Conservation (phyloP, 176 grass and related monocot species). For the Triticum dicoccoides region DNA sequence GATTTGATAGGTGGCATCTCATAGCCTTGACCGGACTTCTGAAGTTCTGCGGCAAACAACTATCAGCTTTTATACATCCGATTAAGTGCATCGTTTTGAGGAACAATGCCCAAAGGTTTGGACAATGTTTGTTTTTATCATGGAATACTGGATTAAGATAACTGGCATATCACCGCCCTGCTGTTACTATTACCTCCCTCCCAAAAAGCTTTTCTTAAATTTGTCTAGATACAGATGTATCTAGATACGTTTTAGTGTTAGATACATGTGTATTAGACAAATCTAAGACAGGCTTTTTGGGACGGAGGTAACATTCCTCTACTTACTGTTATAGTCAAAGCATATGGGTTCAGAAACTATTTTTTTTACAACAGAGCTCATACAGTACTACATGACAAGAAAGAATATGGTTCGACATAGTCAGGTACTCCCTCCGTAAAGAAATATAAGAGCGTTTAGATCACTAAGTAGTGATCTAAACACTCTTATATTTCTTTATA, state of each 20-base stretch:
- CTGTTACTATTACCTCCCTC: background rate
- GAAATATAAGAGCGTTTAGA: too few species aligned
- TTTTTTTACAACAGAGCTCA: background rate
- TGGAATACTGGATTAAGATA: background rate
- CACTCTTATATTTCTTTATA: too few species aligned
- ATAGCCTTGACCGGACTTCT: constrained; percentile 89
- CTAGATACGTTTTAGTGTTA: too few species aligned
- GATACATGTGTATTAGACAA: too few species aligned
- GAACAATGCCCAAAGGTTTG: background rate
- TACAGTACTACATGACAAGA: background rate
- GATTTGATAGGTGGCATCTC: constrained; percentile 85
- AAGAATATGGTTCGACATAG: background rate
- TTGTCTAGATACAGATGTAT: too few species aligned
- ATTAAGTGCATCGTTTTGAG: constrained; percentile 33
- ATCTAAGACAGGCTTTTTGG: too few species aligned
- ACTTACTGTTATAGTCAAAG: background rate
- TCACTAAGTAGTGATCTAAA: too few species aligned
- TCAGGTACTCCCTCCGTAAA: too few species aligned
- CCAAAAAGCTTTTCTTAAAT: too few species aligned
- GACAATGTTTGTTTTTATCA: background rate
- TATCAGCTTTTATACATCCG: constrained; percentile 54
- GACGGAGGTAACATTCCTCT: background rate
- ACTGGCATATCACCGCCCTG: background rate
- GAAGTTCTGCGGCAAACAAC: constrained; percentile 98
- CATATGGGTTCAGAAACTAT: background rate